Evolutionary conservation across 2,329 filamentous ascomycete genomes (phyloP), one percentile per base, ranked within the genome.

Genomic region (Aspergillus felis): DNA sequence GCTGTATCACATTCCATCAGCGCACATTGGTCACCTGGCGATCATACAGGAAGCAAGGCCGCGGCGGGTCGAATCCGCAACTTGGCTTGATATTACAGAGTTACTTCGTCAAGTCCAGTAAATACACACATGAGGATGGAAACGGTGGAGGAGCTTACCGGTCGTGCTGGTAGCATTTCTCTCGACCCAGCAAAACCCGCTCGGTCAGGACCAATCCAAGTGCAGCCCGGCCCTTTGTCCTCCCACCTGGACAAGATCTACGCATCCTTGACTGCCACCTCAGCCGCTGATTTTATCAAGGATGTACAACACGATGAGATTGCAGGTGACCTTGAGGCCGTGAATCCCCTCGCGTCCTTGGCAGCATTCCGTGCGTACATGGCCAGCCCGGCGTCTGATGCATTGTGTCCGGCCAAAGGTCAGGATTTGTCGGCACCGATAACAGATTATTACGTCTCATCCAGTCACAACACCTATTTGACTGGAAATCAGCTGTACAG

Each of bases 401-500:
- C 78, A 7, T 54, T 68, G 59, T 70, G 75, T 24, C 71, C 75
- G 7, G 57, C 73, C 24, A 65, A 76, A 29, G 67, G 76, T 61
- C 79, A 84, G 57, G 87, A 92, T 68, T 71, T 86, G 32, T 82
- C 82, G 0, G 84, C 83, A 53, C 89, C 91, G 3, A 81, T 96
- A 57, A 90, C 88, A 50, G 91, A 95, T 71, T 97, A 97, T 77
- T 97, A 91, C 73, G 92, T 97, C 71, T 96, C 88, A 61, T 95
- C 91, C 64, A 96, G 91, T 69, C 92, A 97, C 78, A 97, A 97
- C 71, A 97, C 92, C 0, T 97, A 96, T 72, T 79, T 96, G 46
- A 87, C 87, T 1, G 92, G 92, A 2, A 92, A 96, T 67, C 93
- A 97, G 74, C 81, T 94, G 44, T 87, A 85, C 59, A 91, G 91